Conservation (phyloP, 306 rosid genomes). For the Astragalus membranaceus region DNA sequence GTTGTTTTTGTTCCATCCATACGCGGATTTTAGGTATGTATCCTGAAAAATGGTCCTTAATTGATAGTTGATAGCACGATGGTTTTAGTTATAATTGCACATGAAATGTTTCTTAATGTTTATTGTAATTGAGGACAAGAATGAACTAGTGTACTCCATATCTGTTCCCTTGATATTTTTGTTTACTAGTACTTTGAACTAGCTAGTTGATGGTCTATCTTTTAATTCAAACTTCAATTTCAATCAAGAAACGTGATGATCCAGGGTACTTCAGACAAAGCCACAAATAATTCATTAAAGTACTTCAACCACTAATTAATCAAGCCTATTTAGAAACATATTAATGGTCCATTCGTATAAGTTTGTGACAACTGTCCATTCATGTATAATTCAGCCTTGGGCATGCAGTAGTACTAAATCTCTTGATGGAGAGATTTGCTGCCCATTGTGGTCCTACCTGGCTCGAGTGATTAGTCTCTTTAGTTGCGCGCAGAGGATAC, state of each 20-base stretch:
- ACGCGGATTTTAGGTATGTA: neutral
- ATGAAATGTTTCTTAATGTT: conserved; percentile 15
- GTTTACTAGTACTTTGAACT: neutral
- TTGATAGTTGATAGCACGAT: neutral
- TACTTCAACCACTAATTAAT: neutral
- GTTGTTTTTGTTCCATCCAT: conserved; percentile 4
- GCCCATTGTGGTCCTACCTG: too few species aligned
- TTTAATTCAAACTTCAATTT: neutral
- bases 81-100: neutral
- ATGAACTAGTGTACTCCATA: neutral
- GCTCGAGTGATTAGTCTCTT: too few species aligned
- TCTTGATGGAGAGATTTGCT: too few species aligned
- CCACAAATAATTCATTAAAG: neutral
- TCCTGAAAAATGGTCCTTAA: neutral
- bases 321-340: neutral
- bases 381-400: too few species aligned
- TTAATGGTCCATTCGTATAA: neutral
- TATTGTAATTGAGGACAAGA: neutral
- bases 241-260: neutral
- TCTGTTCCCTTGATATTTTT: neutral
- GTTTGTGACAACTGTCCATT: too few species aligned
- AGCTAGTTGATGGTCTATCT: neutral
- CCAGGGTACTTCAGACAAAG: neutral
- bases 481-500: too few species aligned
- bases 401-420: too few species aligned